Evolutionary conservation across 768 basidiomycete species (phyloP).

Genomic region (Auricularia heimuer): DNA sequence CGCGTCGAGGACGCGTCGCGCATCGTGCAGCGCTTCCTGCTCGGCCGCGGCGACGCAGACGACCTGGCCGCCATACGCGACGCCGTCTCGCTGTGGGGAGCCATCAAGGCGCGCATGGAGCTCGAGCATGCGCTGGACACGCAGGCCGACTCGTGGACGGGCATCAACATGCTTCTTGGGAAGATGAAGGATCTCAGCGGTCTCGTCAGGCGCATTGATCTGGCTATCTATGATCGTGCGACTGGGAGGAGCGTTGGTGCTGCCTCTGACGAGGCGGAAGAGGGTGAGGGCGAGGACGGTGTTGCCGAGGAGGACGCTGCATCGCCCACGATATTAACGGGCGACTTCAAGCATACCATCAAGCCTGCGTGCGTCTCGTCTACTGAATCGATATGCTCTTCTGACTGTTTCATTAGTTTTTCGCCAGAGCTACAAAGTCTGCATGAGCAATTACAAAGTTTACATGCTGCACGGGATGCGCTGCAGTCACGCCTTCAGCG

Average conservation of each 20-base stretch:
- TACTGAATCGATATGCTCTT: background rate
- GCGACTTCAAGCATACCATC: slow-evolving; percentile 44
- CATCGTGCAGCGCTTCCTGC: slow-evolving; percentile 65
- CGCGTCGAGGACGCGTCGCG: slow-evolving; percentile 62
- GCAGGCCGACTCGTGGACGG: slow-evolving; percentile 40
- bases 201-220: slow-evolving; percentile 48
- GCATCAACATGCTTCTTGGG: slow-evolving; percentile 42
- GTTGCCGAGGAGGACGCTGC: slow-evolving; percentile 1
- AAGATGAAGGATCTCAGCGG: slow-evolving; percentile 40
- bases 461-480: slow-evolving; percentile 36
- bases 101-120: slow-evolving; percentile 39
- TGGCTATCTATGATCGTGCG: slow-evolving; percentile 29
- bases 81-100: slow-evolving; percentile 51
- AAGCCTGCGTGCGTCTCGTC: slow-evolving; percentile 46
- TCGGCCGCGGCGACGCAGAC: slow-evolving; percentile 52
- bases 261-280: slow-evolving; percentile 15
- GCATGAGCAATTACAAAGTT: slow-evolving; percentile 36
- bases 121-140: slow-evolving; percentile 46
- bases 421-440: slow-evolving; percentile 42
- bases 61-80: slow-evolving; percentile 58
- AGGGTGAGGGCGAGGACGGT: slow-evolving; percentile 12
- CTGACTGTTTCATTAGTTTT: slow-evolving; percentile 32
- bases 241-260: slow-evolving; percentile 12
- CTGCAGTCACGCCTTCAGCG: slow-evolving; percentile 46
- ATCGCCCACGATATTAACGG: slow-evolving; percentile 7